Evolutionary conservation across 208 protist genomes (phyloP).

Genomic region (Porcisia hertigi): DNA sequence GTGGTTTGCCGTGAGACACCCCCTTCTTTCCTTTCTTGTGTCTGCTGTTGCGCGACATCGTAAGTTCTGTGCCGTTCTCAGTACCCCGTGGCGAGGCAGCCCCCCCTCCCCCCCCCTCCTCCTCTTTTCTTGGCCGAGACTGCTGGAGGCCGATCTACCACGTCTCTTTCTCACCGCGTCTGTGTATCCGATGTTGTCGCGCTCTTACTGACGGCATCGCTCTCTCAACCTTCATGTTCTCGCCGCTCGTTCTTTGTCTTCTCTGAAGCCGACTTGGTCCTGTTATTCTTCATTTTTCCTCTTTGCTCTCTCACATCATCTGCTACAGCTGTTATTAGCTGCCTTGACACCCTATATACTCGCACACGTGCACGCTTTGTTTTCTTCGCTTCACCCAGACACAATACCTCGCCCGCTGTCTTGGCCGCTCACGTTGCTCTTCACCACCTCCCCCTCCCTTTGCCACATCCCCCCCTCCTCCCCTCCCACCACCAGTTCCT

Average conservation of each 20-base stretch:
- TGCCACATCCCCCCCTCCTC: neutral
- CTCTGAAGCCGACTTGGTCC: neutral
- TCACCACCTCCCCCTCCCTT: neutral
- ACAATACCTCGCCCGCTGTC: neutral
- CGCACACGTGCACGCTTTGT: neutral
- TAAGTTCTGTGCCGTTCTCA: neutral
- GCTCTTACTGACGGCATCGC: neutral
- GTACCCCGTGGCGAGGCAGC: neutral
- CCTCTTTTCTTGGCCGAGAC: neutral
- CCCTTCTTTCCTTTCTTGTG: neutral
- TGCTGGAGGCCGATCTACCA: neutral
- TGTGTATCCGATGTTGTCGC: neutral
- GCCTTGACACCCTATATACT: neutral
- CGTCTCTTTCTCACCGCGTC: neutral
- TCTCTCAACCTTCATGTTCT: neutral
- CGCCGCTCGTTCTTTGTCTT: neutral
- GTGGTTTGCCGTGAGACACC: neutral
- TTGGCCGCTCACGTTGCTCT: conserved; percentile 11
- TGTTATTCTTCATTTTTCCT: neutral
- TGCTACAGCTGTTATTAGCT: neutral
- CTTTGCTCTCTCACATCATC: neutral
- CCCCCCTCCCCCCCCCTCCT: neutral
- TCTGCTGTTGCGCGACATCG: neutral
- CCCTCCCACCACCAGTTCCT: neutral
- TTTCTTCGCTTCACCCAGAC: neutral